phyloP scores from a whole-genome alignment of 176 grass and related monocot genomes.

The Hsuehochloa calcarea region DNA sequence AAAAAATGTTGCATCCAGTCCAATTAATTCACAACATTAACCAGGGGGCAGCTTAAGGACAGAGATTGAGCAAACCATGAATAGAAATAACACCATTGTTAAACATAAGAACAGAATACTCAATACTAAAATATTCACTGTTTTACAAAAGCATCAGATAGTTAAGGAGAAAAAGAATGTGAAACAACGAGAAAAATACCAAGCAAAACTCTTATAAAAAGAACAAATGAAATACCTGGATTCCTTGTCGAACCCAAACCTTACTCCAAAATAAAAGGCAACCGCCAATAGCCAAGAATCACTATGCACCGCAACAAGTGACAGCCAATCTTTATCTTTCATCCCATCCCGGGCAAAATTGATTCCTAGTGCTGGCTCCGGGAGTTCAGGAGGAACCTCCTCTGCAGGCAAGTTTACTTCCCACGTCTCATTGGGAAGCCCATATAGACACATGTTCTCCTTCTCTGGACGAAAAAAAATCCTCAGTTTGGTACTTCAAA shows the following conservation, averaged over 20 bases:
- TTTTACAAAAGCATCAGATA: background rate
- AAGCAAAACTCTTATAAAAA: slow-evolving; percentile 1
- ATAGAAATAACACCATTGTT: background rate
- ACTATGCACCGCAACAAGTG: background rate
- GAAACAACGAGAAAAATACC: background rate
- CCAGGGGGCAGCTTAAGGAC: background rate
- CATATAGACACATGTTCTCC: slow-evolving; percentile 70
- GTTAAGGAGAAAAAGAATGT: background rate
- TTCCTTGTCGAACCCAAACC: slow-evolving; percentile 67
- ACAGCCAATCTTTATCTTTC: background rate
- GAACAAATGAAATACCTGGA: slow-evolving; percentile 49
- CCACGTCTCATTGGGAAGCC: no score
- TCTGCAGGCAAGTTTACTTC: no score
- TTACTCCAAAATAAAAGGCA: slow-evolving; percentile 76
- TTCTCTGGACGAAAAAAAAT: slow-evolving; percentile 38
- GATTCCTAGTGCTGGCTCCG: no score
- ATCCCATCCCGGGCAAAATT: background rate
- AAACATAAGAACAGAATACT: background rate
- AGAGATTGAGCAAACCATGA: background rate
- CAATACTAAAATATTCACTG: background rate
- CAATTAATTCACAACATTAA: background rate
- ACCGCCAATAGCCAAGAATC: slow-evolving; percentile 68
- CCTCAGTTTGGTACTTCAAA: background rate
- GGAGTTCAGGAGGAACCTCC: no score
- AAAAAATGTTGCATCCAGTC: background rate